These are phyloP conservation scores for Brassica rapa DNA, from an alignment of 345 rosid species.

Conservation along the genomic window DNA sequence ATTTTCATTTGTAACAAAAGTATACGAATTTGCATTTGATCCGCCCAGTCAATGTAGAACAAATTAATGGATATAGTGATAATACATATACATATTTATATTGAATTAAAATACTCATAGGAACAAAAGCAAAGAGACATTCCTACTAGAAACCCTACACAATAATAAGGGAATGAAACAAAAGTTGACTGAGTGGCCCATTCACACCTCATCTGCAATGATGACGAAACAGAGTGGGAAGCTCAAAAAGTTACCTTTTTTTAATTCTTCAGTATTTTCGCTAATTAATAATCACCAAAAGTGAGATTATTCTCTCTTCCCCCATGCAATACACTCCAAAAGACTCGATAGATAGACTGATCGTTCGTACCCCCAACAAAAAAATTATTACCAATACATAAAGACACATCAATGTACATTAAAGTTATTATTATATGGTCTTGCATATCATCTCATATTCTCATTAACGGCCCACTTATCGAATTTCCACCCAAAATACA, in stretches of 20 bases:
- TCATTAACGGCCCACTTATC: conserved; percentile 29
- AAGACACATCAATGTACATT: conserved; percentile 34
- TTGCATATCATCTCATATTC: conserved; percentile 18
- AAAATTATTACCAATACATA: conserved; percentile 1
- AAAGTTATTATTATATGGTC: conserved; percentile 23
- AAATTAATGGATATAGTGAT: neutral
- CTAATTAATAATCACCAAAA: conserved; percentile 27
- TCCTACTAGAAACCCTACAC: conserved; percentile 42
- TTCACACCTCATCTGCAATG: conserved; percentile 47
- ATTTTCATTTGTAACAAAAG: neutral
- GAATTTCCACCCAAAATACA: conserved; percentile 25
- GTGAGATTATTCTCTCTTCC: conserved; percentile 31
- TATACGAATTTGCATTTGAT: neutral
- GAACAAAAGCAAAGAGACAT: conserved; percentile 46
- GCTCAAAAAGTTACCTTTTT: conserved; percentile 25
- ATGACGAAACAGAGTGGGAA: conserved; percentile 43
- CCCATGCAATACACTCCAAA: conserved; percentile 44
- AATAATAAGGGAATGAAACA: conserved; percentile 37
- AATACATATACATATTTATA: neutral
- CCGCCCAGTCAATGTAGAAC: neutral
- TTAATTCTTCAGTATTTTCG: neutral
- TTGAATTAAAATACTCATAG: conserved; percentile 6
- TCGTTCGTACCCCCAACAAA: conserved; percentile 18
- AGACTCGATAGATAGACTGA: conserved; percentile 37
- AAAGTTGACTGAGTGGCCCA: conserved; percentile 40